Conservation (phyloP, 2,329 filamentous ascomycete species). For the Ophiocordyceps polyrhachis-furcata region DNA sequence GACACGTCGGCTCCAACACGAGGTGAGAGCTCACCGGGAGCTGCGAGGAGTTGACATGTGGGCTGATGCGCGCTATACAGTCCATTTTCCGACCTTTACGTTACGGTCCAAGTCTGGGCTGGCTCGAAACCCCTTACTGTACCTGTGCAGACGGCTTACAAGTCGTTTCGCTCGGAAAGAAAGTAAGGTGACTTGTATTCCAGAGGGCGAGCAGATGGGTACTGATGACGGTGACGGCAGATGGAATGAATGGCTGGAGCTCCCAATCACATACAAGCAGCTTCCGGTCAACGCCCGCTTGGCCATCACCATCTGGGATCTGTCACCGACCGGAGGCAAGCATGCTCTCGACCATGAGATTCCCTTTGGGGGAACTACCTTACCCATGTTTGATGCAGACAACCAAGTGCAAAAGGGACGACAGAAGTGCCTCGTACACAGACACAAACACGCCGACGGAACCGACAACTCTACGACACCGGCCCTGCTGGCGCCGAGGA, state of each 20-base stretch:
- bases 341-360: slow-evolving; percentile 58
- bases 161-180: slow-evolving; percentile 61
- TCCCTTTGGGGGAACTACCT: slow-evolving; percentile 85
- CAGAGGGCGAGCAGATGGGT: not conserved
- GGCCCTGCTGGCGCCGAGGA: slow-evolving; percentile 37
- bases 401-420: slow-evolving; percentile 81
- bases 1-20: slow-evolving; percentile 73
- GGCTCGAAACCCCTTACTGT: slow-evolving; percentile 91
- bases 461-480: slow-evolving; percentile 66
- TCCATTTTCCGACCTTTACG: slow-evolving; percentile 72
- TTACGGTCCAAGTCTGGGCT: slow-evolving; percentile 85
- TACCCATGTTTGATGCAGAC: slow-evolving; percentile 80
- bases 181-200: slow-evolving; percentile 19
- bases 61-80: slow-evolving; percentile 20
- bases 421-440: slow-evolving; percentile 76
- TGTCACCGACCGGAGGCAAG: slow-evolving; percentile 59
- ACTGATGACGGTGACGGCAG: slow-evolving; percentile 16
- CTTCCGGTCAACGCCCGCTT: slow-evolving; percentile 68
- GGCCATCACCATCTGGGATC: slow-evolving; percentile 88
- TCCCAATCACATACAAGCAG: slow-evolving; percentile 70
- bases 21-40: slow-evolving; percentile 26
- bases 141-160: slow-evolving; percentile 82
- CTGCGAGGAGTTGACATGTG: too few species aligned
- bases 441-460: slow-evolving; percentile 70
- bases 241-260: slow-evolving; percentile 92